These are phyloP conservation scores for Fusarium sp. DNA, from an alignment of 2,329 filamentous ascomycete genomes.

Conservation along the genomic window DNA sequence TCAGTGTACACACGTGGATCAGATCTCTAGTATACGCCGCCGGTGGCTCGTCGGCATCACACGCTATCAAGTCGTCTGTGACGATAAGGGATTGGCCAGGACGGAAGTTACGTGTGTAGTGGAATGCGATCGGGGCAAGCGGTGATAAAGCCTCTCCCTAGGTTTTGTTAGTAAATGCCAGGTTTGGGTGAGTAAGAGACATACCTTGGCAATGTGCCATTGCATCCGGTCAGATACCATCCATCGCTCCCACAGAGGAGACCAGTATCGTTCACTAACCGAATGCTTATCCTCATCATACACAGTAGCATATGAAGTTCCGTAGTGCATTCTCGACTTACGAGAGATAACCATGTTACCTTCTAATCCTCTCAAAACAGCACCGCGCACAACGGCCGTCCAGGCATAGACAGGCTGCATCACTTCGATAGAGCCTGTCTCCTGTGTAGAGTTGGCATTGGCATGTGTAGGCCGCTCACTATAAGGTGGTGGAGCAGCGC, in stretches of 20 bases:
- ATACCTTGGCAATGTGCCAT: conserved; percentile 84
- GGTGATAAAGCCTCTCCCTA: conserved; percentile 81
- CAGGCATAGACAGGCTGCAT: conserved; percentile 87
- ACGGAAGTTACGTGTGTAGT: conserved; percentile 87
- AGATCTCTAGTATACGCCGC: conserved; percentile 70
- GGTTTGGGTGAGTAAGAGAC: conserved; percentile 33
- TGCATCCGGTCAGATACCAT: conserved; percentile 88
- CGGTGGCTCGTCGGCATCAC: conserved; percentile 75
- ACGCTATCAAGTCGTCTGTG: conserved; percentile 83
- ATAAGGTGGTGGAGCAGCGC: conserved; percentile 70
- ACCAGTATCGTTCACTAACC: conserved; percentile 81
- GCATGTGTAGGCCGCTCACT: conserved; percentile 78
- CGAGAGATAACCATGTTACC: conserved; percentile 83
- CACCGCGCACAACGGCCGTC: conserved; percentile 83
- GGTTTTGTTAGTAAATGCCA: background rate
- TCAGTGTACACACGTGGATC: conserved; percentile 81
- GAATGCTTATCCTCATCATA: conserved; percentile 82
- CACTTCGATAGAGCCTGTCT: conserved; percentile 75
- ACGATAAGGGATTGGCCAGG: conserved; percentile 82
- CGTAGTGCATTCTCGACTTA: conserved; percentile 81
- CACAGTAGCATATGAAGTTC: conserved; percentile 83
- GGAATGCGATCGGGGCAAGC: conserved; percentile 80
- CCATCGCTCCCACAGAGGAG: conserved; percentile 82
- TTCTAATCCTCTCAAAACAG: conserved; percentile 79
- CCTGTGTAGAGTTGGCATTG: conserved; percentile 59